Evolutionary conservation across 768 basidiomycete genomes (phyloP), one percentile per base, ranked within the genome.

Genomic region (Tricholoma sp.): DNA sequence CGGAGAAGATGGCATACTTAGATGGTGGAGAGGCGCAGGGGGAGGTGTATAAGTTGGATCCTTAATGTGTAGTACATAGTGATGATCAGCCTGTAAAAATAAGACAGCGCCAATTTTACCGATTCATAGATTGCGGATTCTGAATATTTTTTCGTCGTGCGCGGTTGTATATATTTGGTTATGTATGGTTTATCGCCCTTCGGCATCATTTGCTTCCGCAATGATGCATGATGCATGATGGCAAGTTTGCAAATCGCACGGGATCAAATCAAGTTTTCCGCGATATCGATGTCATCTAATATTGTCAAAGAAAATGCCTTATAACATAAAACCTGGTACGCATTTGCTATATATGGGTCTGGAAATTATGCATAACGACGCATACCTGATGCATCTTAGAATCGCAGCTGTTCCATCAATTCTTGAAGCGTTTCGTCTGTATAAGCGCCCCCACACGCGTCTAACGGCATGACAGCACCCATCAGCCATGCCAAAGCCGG

Each of bases 1-100:
- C 16, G 88, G 88, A 2, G 85, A 90, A 60, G 89, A 91, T 56
- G 91, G 89, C 0, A 62, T 76, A 1, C 84, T 90, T 4, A 76
- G 80, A 56, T 91, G 89, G 88, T 91, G 86, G 87, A 79, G 87
- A 64, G 83, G 83, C 27, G 89, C 87, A 2, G 89, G 87, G 1
- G 60, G 39, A 2, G 61, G 50, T 45, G 53, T 52, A 37, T 64
- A 60, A 47, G n/a, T n/a, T n/a, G n/a, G n/a, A n/a, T n/a, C n/a
- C n/a, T n/a, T n/a, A n/a, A n/a, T n/a, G n/a, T n/a, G n/a, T n/a
- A n/a, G n/a, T n/a, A n/a, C n/a, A n/a, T n/a, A 27, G 5, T 27
- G 24, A 27, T 27, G 24, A 27, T 27, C 3, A 27, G 24, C 24
- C 5, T 27, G 24, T 27, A 5, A 3, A 27, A 27, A 27, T 27